A percentile compares a stretch with the other conserved stretches of the same genome.
Evolutionary conservation across 495 filamentous ascomycete genomes (phyloP).

Genomic region (Schizothecium vesticola): DNA sequence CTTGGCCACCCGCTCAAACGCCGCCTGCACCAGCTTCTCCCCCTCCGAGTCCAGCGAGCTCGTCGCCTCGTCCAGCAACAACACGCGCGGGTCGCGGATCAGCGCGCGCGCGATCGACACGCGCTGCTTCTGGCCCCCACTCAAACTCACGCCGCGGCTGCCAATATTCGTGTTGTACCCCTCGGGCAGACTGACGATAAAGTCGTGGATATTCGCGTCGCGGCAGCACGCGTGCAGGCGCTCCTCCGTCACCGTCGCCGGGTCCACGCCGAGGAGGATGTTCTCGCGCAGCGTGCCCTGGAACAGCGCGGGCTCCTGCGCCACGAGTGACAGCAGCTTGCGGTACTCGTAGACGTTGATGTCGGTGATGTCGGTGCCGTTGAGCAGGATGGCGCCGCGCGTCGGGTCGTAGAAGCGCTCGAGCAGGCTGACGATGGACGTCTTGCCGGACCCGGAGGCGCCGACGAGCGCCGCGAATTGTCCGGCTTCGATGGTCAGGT

Average conservation of each 20-base stretch:
- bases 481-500: conserved; percentile 56
- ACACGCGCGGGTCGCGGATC: conserved; percentile 61
- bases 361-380: conserved; percentile 44
- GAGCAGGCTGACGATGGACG: conserved; percentile 58
- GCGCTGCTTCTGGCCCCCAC: conserved; percentile 73
- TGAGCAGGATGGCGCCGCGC: conserved; percentile 48
- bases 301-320: conserved; percentile 56
- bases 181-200: conserved; percentile 55
- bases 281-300: conserved; percentile 56
- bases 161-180: conserved; percentile 59
- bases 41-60: conserved; percentile 68
- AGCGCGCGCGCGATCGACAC: conserved; percentile 71
- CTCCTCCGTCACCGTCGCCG: conserved; percentile 40
- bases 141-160: conserved; percentile 56
- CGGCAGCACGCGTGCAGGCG: conserved; percentile 51
- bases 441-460: conserved; percentile 67
- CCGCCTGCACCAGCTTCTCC: conserved; percentile 65
- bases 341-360: conserved; percentile 48
- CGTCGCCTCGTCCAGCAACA: conserved; percentile 78
- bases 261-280: conserved; percentile 46
- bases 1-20: conserved; percentile 55
- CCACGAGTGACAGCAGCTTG: conserved; percentile 51
- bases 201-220: conserved; percentile 58
- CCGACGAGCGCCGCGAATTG: conserved; percentile 68
- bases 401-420: conserved; percentile 58